Conservation (phyloP, 176 grass and related monocot genomes). For the Avena insularis region DNA sequence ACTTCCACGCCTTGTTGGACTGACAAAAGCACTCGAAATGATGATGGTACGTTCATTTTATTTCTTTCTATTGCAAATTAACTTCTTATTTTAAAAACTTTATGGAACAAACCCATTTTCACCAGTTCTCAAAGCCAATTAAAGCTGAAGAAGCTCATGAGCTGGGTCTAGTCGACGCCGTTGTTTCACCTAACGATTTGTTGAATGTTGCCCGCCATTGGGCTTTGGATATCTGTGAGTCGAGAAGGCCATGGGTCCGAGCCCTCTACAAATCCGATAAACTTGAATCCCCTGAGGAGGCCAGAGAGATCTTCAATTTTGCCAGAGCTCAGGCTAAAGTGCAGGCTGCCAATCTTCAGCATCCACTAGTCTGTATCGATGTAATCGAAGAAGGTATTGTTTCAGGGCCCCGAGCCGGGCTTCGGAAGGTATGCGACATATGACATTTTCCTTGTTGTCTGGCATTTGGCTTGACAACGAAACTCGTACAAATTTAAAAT, state of each 20-base stretch:
- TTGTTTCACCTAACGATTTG: slow-evolving; percentile 80
- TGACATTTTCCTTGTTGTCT: background rate
- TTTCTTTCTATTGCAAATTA: background rate
- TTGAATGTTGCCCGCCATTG: slow-evolving; percentile 61
- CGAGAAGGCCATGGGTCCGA: slow-evolving; percentile 69
- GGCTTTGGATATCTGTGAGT: slow-evolving; percentile 85
- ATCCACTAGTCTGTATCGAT: slow-evolving; percentile 84
- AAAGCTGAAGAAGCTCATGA: slow-evolving; percentile 70
- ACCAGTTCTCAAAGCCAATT: slow-evolving; percentile 86
- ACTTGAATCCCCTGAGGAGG: slow-evolving; percentile 71
- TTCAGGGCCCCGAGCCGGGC: slow-evolving; percentile 69
- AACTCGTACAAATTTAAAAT: background rate
- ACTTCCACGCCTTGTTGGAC: slow-evolving; percentile 87
- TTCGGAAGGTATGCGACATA: slow-evolving; percentile 69
- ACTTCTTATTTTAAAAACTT: background rate
- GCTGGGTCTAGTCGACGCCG: slow-evolving; percentile 75
- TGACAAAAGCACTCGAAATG: slow-evolving; percentile 90
- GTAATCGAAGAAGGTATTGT: slow-evolving; percentile 87
- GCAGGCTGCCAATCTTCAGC: slow-evolving; percentile 75
- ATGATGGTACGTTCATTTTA: slow-evolving; percentile 62
- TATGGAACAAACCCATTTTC: background rate
- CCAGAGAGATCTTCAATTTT: slow-evolving; percentile 85
- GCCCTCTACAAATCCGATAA: slow-evolving; percentile 87
- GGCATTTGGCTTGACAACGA: background rate
- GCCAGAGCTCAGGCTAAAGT: slow-evolving; percentile 75